These are phyloP conservation scores for Gilbertella persicaria DNA, from an alignment of 371 early-diverging fungal species.

Conservation along the genomic window DNA sequence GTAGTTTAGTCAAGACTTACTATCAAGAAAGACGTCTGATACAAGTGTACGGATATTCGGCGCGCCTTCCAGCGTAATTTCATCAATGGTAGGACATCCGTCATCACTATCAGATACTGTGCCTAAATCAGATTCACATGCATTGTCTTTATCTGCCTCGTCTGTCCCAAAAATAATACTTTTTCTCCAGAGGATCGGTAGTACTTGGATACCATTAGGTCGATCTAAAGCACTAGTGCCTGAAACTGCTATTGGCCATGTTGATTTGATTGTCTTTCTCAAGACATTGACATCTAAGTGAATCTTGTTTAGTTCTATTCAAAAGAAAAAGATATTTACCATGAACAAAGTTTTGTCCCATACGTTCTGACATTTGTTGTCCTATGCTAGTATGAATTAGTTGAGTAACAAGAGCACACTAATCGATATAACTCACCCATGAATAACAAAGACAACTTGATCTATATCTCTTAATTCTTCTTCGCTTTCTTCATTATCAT, in stretches of 20 bases:
- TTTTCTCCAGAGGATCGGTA: slow-evolving; percentile 86
- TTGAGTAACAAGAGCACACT: not conserved
- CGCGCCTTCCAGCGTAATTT: slow-evolving; percentile 80
- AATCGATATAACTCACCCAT: slow-evolving; percentile 55
- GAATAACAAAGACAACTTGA: slow-evolving; percentile 79
- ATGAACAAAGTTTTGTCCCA: slow-evolving; percentile 77
- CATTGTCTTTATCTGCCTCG: slow-evolving; percentile 38
- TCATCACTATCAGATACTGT: slow-evolving; percentile 53
- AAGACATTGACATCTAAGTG: slow-evolving; percentile 70
- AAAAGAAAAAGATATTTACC: slow-evolving; percentile 36
- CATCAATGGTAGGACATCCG: slow-evolving; percentile 72
- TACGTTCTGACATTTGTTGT: slow-evolving; percentile 77
- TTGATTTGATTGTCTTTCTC: slow-evolving; percentile 70
- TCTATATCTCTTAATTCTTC: slow-evolving; percentile 68
- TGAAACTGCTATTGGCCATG: slow-evolving; percentile 39
- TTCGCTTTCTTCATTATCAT: slow-evolving; percentile 59
- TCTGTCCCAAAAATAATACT: slow-evolving; percentile 76
- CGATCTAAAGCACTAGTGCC: slow-evolving; percentile 31
- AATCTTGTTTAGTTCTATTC: too few relatives aligned
- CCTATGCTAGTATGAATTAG: slow-evolving; percentile 60
- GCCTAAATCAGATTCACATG: slow-evolving; percentile 54
- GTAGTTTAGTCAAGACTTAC: slow-evolving; percentile 37
- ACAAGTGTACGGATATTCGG: slow-evolving; percentile 80
- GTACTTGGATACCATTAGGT: slow-evolving; percentile 73
- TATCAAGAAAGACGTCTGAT: slow-evolving; percentile 82